These are phyloP conservation scores for Conticribra guillardii DNA, from an alignment of 108 stramenopile species.

Conservation along the genomic window DNA sequence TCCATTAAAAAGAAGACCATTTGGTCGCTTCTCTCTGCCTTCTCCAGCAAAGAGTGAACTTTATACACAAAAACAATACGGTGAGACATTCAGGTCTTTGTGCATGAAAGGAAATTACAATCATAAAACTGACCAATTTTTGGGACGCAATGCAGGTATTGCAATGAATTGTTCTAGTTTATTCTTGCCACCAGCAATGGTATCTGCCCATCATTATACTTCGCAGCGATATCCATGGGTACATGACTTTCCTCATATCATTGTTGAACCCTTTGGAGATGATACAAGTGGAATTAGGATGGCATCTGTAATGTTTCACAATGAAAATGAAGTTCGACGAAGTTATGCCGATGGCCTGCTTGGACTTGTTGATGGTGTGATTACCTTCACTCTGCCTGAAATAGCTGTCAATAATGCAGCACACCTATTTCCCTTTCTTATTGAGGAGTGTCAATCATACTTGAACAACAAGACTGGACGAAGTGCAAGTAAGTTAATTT, in stretches of 20 bases:
- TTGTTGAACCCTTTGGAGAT: not conserved
- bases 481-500: conserved; percentile 3
- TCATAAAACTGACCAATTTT: not conserved
- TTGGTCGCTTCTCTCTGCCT: conserved; percentile 11
- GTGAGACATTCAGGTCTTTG: not conserved
- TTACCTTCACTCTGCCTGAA: conserved; percentile 4
- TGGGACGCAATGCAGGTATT: not conserved
- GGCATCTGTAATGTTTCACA: not conserved
- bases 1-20: conserved; percentile 16
- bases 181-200: not conserved
- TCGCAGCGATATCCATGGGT: not conserved
- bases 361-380: not conserved
- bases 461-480: not conserved
- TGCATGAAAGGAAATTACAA: not conserved
- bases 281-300: conserved; percentile 5
- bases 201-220: too few species aligned
- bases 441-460: not conserved
- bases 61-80: not conserved
- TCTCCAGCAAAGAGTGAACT: not conserved
- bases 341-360: conserved; percentile 21
- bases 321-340: conserved; percentile 15
- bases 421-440: not conserved
- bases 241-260: not conserved
- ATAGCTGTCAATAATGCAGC: not conserved
- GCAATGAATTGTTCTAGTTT: not conserved